Conservation (phyloP, 2,329 filamentous ascomycete genomes). For the Exophiala viscosa region DNA sequence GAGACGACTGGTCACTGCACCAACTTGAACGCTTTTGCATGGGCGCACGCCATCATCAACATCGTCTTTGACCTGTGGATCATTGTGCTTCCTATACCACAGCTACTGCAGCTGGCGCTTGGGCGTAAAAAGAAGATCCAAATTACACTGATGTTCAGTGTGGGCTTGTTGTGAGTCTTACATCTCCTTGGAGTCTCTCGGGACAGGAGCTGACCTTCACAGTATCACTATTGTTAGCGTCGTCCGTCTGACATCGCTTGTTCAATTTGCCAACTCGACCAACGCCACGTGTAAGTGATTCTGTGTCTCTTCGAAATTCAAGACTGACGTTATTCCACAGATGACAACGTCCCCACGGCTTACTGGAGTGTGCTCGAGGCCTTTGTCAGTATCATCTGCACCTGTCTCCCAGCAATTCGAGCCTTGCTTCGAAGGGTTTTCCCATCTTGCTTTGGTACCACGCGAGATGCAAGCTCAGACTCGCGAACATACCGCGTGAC, state of each 20-base stretch:
- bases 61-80: constrained; percentile 54
- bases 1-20: constrained; percentile 48
- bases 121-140: constrained; percentile 49
- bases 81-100: constrained; percentile 50
- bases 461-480: constrained; percentile 4
- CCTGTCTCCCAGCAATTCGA: constrained; percentile 16
- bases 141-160: constrained; percentile 51
- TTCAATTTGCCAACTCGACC: constrained; percentile 40
- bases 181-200: not conserved
- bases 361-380: constrained; percentile 19
- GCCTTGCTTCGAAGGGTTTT: constrained; percentile 17
- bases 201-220: not conserved
- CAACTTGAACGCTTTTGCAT: constrained; percentile 49
- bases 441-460: constrained; percentile 19
- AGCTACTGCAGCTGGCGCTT: constrained; percentile 43
- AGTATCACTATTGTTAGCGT: constrained; percentile 46
- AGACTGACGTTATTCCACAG: not conserved
- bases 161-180: constrained; percentile 43
- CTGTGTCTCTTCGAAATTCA: not conserved
- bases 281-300: constrained; percentile 39
- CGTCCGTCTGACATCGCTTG: constrained; percentile 43
- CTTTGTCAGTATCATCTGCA: constrained; percentile 18
- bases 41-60: constrained; percentile 51
- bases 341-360: constrained; percentile 16
- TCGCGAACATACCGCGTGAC: constrained; percentile 16